phyloP scores from a whole-genome alignment of 768 basidiomycete genomes.

The Auricularia sp. region DNA sequence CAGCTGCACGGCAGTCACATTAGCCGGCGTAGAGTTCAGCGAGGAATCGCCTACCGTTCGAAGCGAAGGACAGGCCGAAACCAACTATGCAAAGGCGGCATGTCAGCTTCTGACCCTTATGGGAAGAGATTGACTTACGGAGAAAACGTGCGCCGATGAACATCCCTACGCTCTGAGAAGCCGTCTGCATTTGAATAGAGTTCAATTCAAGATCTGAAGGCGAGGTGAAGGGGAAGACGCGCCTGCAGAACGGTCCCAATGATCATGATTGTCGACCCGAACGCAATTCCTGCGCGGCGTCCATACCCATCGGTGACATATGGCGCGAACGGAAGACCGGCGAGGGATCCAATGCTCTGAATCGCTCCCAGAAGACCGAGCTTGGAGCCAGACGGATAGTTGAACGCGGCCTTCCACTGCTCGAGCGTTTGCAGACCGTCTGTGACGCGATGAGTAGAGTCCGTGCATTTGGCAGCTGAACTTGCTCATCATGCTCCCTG shows the following conservation, averaged over 20 bases:
- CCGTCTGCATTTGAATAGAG: neutral
- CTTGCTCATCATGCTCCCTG: too few relatives aligned
- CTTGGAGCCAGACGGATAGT: slow-evolving; percentile 42
- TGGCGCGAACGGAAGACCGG: slow-evolving; percentile 59
- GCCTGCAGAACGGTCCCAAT: slow-evolving; percentile 50
- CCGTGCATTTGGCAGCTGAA: too few relatives aligned
- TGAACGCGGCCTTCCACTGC: slow-evolving; percentile 55
- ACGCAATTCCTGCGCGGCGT: slow-evolving; percentile 51
- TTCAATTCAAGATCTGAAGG: neutral
- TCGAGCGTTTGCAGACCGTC: slow-evolving; percentile 57
- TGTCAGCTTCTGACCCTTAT: neutral
- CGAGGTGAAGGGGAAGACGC: slow-evolving; percentile 7
- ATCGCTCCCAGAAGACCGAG: slow-evolving; percentile 67
- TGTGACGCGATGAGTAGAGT: neutral
- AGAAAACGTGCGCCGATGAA: slow-evolving; percentile 50
- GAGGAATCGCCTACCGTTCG: slow-evolving; percentile 25
- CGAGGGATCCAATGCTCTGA: slow-evolving; percentile 42
- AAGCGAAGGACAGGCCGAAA: slow-evolving; percentile 48
- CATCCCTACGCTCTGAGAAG: slow-evolving; percentile 32
- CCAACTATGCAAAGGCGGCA: slow-evolving; percentile 34
- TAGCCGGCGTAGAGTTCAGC: neutral
- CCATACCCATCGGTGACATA: slow-evolving; percentile 65
- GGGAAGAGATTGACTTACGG: slow-evolving; percentile 8
- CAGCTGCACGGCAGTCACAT: slow-evolving; percentile 23
- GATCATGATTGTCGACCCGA: slow-evolving; percentile 58